Base-by-base conservation (phyloP, 129 eudicot genomes). In the Escallonia rubra region DNA sequence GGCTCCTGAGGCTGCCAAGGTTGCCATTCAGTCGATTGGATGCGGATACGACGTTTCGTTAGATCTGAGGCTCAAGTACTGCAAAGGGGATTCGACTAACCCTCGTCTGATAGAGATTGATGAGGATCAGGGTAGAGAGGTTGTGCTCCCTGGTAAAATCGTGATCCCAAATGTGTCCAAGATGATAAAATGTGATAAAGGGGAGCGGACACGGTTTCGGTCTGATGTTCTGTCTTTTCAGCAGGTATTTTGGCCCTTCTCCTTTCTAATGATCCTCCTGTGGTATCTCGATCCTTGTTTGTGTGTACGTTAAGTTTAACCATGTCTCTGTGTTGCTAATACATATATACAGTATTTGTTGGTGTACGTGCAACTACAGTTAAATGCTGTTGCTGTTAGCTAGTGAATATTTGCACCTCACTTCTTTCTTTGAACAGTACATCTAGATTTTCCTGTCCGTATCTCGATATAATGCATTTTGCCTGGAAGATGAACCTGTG, bases 191-290 rank as follows among this genome's bases (percentile, higher is more conserved):
- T 93, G 96, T 59, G 99, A 93, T 70, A 89, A 93, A 77, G 99
- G 99, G 49, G 99, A 93, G 69, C 74, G 92, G 38, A 89, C 90
- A 11, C 81, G 99, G 71, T 93, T 93, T 86, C 74, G 95, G 48
- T 93, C 99, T 15, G 99, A 93, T 79, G 96, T 93, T 65, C 83
- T 89, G 57, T 73, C 95, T 68, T 93, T 93, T 54, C 99, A 93
- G 71, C 99, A 89, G 95, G 99, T 93, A 81, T 54, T 8, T 3
- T 50, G 55, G 10, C 55, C 10, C 55, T 11, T 0, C 55, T 8
- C 55, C 12, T 5, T 50, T 50, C 55, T 23, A 23, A 23, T 23
- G 34, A 23, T 23, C 34, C 55, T 50, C 55, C 55, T n/a, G 10
- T 50, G 55, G 10, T 50, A 8, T 50, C 13, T 50, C 12, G 55